A percentile compares a stretch with the other conserved stretches of the same genome.
Conservation (phyloP, 306 rosid species). For the Echinosophora koreensis region DNA sequence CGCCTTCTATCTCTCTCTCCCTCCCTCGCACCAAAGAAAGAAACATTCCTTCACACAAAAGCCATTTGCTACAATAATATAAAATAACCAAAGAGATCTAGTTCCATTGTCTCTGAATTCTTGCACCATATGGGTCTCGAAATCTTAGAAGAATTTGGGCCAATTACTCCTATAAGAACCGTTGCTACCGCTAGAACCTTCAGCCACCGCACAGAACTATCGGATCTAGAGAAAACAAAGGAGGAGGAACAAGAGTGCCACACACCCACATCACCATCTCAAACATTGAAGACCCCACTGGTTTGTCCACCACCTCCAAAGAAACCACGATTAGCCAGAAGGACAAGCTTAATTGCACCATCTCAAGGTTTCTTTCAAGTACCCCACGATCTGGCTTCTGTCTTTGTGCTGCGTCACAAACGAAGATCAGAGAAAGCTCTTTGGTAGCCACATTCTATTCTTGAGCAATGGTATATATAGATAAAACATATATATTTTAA, state of each 20-base stretch:
- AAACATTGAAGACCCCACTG: slow-evolving; percentile 38
- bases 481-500: background rate
- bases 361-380: slow-evolving; percentile 52
- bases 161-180: slow-evolving; percentile 52
- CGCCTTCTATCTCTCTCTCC: slow-evolving; percentile 42
- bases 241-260: slow-evolving; percentile 47
- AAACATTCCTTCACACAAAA: background rate
- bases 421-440: slow-evolving; percentile 47
- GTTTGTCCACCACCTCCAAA: slow-evolving; percentile 78
- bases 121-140: slow-evolving; percentile 59
- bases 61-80: background rate
- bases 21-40: background rate
- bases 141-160: slow-evolving; percentile 54
- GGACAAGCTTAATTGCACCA: slow-evolving; percentile 34
- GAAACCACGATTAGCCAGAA: slow-evolving; percentile 51
- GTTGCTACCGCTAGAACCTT: slow-evolving; percentile 21
- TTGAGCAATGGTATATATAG: background rate
- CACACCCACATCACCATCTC: slow-evolving; percentile 56
- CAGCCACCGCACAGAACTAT: slow-evolving; percentile 12
- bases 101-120: background rate
- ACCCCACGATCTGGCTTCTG: slow-evolving; percentile 61
- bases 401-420: slow-evolving; percentile 41
- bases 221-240: slow-evolving; percentile 14
- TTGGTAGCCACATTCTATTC: slow-evolving; percentile 10
- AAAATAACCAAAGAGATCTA: background rate